Evolutionary conservation across 805 yeast genomes (phyloP), one percentile per base, ranked within the genome.

Genomic region (Sugiyamaella americana): DNA sequence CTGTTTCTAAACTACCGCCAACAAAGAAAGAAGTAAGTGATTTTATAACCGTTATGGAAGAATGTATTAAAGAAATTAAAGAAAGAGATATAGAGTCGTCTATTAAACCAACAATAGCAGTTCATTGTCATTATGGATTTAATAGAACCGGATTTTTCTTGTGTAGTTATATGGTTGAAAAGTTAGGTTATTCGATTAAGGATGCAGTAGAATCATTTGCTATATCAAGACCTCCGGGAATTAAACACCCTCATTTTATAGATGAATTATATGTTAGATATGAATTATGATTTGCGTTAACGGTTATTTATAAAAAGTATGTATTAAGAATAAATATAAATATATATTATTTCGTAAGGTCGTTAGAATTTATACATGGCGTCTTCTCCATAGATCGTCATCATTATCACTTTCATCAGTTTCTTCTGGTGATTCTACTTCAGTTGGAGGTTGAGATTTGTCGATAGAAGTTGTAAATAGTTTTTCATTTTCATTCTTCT

Each of bases 41-140:
- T 42, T 84, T 82, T 52, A 70, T 79, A 34, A 70, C 66, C 35
- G 66, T 80, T 39, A 71, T 80, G 3, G 79, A 78, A 51, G 67
- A 69, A 40, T 70, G 78, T 17, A 56, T 75, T 22, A 50, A 52
- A 5, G 61, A 58, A 20, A 19, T 43, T 20, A 26, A 26, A 26
- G 11, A 8, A 13, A 8, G 32, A 8, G 13, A 8, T 13, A n/a
- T n/a, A n/a, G 11, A 26, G 32, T 26, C 32, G 8, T 19, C 30
- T 18, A 19, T 19, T 21, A 8, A 76, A 76, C 3, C 63, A 70
- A 26, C 32, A 8, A 8, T 26, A 26, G 87, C 75, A 0, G 83
- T 84, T 5, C 93, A 84, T 61, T 84, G 93, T 59, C 93, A 84
- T 60, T 84, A 84, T 58, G 93, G 91, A 4, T 85, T 83, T 64